phyloP scores from a whole-genome alignment of 805 yeast genomes.

The Candida easanensis region DNA sequence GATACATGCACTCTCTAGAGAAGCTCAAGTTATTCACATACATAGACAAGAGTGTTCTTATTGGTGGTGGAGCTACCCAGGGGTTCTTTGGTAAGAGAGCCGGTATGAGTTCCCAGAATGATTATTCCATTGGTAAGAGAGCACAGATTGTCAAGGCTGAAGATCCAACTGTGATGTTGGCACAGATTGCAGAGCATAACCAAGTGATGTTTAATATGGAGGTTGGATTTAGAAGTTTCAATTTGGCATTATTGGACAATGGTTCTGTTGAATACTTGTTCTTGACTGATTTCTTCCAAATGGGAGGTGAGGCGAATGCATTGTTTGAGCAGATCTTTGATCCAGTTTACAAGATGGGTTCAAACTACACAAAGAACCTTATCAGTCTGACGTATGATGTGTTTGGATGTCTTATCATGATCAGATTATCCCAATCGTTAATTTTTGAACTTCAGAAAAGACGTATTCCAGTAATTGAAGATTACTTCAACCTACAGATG shows the following conservation, averaged over 20 bases:
- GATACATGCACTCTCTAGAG: slow-evolving; percentile 71
- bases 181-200: slow-evolving; percentile 81
- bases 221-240: slow-evolving; percentile 67
- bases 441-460: slow-evolving; percentile 66
- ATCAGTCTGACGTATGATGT: slow-evolving; percentile 54
- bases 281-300: slow-evolving; percentile 64
- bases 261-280: slow-evolving; percentile 74
- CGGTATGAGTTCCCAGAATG: slow-evolving; percentile 17
- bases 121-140: slow-evolving; percentile 42
- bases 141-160: slow-evolving; percentile 51
- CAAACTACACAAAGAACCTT: slow-evolving; percentile 43
- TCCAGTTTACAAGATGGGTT: slow-evolving; percentile 50
- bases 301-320: slow-evolving; percentile 41
- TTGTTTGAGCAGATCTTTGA: slow-evolving; percentile 50
- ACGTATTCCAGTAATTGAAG: slow-evolving; percentile 67
- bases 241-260: slow-evolving; percentile 72
- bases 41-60: slow-evolving; percentile 51
- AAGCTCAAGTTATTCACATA: slow-evolving; percentile 50
- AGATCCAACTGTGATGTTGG: slow-evolving; percentile 66
- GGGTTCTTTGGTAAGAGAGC: slow-evolving; percentile 16
- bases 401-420: slow-evolving; percentile 73
- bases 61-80: slow-evolving; percentile 38
- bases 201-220: slow-evolving; percentile 68
- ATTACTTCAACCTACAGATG: slow-evolving; percentile 62
- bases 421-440: slow-evolving; percentile 64